Percentiles rank a stretch among this genome's conserved stretches.
Evolutionary conservation across 345 rosid genomes (phyloP).

Genomic region (Iberis pinnata): DNA sequence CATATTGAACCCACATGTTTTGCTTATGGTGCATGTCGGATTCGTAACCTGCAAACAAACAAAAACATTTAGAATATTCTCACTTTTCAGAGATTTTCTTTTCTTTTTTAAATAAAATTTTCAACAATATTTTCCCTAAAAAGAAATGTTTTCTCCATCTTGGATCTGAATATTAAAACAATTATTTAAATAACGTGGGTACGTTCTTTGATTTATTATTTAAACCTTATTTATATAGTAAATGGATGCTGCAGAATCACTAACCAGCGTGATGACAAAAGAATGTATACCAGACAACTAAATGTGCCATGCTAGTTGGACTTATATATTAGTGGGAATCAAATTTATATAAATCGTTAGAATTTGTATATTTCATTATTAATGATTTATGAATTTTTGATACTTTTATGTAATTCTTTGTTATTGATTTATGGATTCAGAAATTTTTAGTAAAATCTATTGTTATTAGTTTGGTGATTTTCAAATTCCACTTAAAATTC

Average conservation of each 20-base stretch:
- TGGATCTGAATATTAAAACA: too few relatives aligned
- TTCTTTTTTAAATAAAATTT: too few relatives aligned
- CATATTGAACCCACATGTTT: constrained; percentile 65
- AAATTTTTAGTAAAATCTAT: too few relatives aligned
- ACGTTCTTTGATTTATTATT: neutral
- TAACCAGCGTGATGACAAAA: constrained; percentile 19
- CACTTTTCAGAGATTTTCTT: constrained; percentile 13
- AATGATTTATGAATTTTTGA: too few relatives aligned
- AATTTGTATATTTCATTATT: too few relatives aligned
- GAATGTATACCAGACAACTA: constrained; percentile 10
- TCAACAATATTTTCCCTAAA: neutral
- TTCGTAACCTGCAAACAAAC: constrained; percentile 44
- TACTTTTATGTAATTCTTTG: too few relatives aligned
- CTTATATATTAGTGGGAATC: too few relatives aligned
- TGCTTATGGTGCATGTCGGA: constrained; percentile 51
- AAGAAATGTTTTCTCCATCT: constrained; percentile 9
- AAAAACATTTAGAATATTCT: neutral
- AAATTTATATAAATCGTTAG: too few relatives aligned
- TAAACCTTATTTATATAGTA: neutral
- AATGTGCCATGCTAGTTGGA: constrained; percentile 21
- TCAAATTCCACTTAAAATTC: too few relatives aligned
- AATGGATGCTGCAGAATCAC: neutral
- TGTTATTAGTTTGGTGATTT: too few relatives aligned
- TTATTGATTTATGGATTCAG: too few relatives aligned
- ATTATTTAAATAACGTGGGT: too few relatives aligned